A percentile compares a stretch with the other conserved stretches of the same genome.
These are phyloP conservation scores for Trichoderma asperellum DNA, from an alignment of 2,329 filamentous ascomycete species.

Conservation along the genomic window DNA sequence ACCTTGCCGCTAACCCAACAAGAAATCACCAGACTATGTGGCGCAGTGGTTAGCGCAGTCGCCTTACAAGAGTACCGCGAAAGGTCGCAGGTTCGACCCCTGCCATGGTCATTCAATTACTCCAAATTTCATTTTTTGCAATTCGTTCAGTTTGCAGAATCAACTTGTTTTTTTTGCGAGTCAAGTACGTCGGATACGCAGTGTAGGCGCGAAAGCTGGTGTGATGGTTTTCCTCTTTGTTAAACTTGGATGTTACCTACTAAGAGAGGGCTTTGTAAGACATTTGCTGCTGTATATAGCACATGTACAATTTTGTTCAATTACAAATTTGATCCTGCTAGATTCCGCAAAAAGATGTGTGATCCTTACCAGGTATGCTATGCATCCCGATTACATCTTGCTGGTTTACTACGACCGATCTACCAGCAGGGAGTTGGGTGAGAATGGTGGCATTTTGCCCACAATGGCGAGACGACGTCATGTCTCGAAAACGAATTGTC, in stretches of 20 bases:
- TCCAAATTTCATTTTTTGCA: slow-evolving; percentile 24
- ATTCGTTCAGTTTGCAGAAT: background rate
- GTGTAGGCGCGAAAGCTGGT: no score
- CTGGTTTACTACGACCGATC: no score
- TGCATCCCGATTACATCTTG: background rate
- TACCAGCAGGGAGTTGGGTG: no score
- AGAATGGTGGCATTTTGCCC: background rate
- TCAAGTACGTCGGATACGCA: background rate
- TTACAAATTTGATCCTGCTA: background rate
- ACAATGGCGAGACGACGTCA: background rate
- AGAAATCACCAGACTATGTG: slow-evolving; percentile 33
- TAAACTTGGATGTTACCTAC: background rate
- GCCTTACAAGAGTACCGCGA: slow-evolving; percentile 45
- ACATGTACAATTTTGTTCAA: no score
- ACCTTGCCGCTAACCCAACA: background rate
- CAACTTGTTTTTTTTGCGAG: background rate
- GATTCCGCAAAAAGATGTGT: background rate
- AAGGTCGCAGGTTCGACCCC: slow-evolving; percentile 52
- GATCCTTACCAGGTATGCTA: background rate
- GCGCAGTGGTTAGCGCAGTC: slow-evolving; percentile 48
- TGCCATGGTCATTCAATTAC: slow-evolving; percentile 43
- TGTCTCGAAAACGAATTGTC: background rate
- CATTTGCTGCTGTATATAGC: background rate
- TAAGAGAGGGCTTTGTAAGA: background rate
- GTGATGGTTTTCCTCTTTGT: background rate